These are phyloP conservation scores for Pseudogymnoascus sp. DNA, from an alignment of 2,329 filamentous ascomycete genomes.

Conservation along the genomic window DNA sequence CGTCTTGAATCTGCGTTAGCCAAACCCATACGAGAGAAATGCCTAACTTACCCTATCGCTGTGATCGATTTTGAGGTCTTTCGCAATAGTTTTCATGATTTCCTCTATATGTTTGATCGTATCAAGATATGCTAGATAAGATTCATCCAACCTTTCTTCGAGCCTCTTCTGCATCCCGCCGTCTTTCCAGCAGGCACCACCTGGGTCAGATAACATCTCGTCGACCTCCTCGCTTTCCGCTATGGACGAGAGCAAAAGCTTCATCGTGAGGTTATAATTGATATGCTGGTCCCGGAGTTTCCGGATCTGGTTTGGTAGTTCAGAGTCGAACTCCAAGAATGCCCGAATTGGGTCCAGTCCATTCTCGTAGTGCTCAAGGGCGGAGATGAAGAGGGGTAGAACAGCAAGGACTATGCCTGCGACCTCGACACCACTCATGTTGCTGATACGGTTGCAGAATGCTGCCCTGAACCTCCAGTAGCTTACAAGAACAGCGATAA, in stretches of 20 bases:
- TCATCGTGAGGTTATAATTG: neutral
- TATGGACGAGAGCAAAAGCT: neutral
- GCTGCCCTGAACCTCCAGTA: neutral
- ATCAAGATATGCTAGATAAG: neutral
- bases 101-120: neutral
- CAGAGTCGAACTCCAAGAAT: neutral
- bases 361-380: constrained; percentile 4
- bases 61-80: constrained; percentile 1
- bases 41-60: neutral
- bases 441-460: neutral
- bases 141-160: neutral
- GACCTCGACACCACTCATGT: constrained; percentile 2
- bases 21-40: neutral
- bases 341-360: neutral
- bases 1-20: neutral
- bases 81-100: constrained; percentile 2
- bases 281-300: constrained; percentile 1
- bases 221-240: neutral
- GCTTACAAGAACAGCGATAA: neutral
- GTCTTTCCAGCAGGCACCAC: neutral
- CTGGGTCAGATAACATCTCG: neutral
- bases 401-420: constrained; percentile 3
- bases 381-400: constrained; percentile 5
- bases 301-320: neutral
- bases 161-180: neutral